Conservation (phyloP, 73 alveolate species). For the Strombidium stylifer region DNA sequence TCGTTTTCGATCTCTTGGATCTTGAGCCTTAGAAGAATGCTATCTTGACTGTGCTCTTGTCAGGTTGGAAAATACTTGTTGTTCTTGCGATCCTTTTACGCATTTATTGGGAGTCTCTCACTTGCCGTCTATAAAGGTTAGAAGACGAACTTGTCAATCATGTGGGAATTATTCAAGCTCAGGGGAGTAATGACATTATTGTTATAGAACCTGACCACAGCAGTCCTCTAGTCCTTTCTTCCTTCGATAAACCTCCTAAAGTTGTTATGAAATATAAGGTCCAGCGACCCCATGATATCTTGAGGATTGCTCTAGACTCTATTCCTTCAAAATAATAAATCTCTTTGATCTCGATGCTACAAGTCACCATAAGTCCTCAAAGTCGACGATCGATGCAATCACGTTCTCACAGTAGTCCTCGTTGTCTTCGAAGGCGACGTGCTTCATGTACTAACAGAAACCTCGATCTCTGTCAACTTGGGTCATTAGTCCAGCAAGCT, state of each 20-base stretch:
- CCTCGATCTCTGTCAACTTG: constrained; percentile 22
- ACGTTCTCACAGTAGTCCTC: no score
- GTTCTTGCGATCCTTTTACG: constrained; percentile 47
- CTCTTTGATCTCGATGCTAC: constrained; percentile 11
- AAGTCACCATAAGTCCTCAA: no score
- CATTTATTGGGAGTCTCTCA: constrained; percentile 68
- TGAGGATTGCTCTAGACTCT: constrained; percentile 46
- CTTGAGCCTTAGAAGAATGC: constrained; percentile 54
- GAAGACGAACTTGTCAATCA: constrained; percentile 54
- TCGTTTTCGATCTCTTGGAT: constrained; percentile 70
- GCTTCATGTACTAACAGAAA: constrained; percentile 22
- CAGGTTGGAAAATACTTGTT: constrained; percentile 39
- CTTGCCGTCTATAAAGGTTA: constrained; percentile 63
- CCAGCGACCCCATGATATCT: constrained; percentile 36
- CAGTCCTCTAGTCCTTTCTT: constrained; percentile 14
- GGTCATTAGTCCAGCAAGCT: background rate
- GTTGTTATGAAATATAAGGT: constrained; percentile 38
- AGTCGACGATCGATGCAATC: no score
- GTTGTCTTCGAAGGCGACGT: no score
- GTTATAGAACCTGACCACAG: constrained; percentile 38
- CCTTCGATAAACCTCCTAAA: constrained; percentile 6
- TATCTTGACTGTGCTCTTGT: constrained; percentile 60
- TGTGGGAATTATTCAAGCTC: constrained; percentile 48
- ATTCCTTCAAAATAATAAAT: no score
- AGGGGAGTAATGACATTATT: constrained; percentile 42